A percentile compares a stretch with the other conserved stretches of the same genome.
Conservation (phyloP, 305 asterid genomes). For the Striga hermonthica region DNA sequence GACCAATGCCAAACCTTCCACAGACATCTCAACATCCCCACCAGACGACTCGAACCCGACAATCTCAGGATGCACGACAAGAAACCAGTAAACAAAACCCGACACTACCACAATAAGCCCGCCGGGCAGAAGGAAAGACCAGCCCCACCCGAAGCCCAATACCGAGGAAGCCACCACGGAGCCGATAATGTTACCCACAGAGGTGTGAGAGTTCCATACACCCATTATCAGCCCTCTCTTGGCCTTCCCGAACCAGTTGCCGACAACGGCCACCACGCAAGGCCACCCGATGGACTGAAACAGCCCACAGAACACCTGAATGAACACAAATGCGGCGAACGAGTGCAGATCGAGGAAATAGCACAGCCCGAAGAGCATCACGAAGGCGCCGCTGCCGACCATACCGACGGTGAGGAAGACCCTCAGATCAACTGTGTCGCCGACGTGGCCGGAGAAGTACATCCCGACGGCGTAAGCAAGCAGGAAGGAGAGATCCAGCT, state of each 20-base stretch:
- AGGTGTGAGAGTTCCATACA: conserved; percentile 83
- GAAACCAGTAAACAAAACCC: conserved; percentile 51
- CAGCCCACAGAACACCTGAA: conserved; percentile 77
- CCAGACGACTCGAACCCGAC: conserved; percentile 54
- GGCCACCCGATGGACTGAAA: conserved; percentile 97
- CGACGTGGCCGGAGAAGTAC: conserved; percentile 86
- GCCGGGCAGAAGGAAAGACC: conserved; percentile 89
- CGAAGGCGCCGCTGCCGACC: conserved; percentile 80
- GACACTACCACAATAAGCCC: conserved; percentile 50
- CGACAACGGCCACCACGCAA: conserved; percentile 88
- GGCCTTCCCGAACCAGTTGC: conserved; percentile 87
- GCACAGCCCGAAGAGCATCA: conserved; percentile 66
- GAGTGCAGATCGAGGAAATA: conserved; percentile 75
- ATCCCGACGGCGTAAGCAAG: conserved; percentile 74
- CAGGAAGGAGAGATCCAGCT: conserved; percentile 85
- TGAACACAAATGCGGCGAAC: conserved; percentile 47
- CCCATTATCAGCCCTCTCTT: conserved; percentile 93
- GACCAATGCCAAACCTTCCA: conserved; percentile 70
- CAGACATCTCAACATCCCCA: conserved; percentile 51
- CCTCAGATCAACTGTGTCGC: conserved; percentile 72
- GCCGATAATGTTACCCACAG: conserved; percentile 82
- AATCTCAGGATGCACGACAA: conserved; percentile 63
- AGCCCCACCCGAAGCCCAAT: conserved; percentile 89
- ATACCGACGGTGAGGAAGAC: conserved; percentile 71
- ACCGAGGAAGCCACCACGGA: conserved; percentile 83